A percentile compares a stretch with the other conserved stretches of the same genome.
phyloP scores from a whole-genome alignment of 768 basidiomycete genomes.

The Gyrodon lividus region DNA sequence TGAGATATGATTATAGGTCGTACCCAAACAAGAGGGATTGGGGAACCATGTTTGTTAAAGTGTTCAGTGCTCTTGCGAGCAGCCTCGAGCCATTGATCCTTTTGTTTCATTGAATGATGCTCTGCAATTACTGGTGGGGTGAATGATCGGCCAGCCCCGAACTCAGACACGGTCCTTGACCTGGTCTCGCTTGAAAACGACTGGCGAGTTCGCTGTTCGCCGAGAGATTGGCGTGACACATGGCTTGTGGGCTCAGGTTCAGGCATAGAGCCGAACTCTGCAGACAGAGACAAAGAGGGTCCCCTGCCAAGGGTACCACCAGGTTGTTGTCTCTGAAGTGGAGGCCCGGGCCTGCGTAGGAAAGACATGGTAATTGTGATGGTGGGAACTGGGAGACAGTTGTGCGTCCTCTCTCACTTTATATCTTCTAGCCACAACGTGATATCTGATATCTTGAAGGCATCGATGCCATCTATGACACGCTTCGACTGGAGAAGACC shows the following conservation, averaged over 20 bases:
- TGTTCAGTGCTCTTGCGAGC: slow-evolving; percentile 31
- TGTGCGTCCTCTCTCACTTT: slow-evolving; percentile 5
- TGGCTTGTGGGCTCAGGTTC: background rate
- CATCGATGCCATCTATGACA: background rate
- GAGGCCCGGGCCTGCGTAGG: slow-evolving; percentile 10
- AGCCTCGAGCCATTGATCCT: slow-evolving; percentile 28
- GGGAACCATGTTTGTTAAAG: slow-evolving; percentile 28
- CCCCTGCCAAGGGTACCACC: background rate
- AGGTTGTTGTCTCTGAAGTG: slow-evolving; percentile 3
- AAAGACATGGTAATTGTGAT: slow-evolving; percentile 18
- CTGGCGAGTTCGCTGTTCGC: background rate
- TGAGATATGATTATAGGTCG: background rate
- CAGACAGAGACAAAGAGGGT: slow-evolving; percentile 14
- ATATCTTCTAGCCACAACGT: slow-evolving; percentile 11
- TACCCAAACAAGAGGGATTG: slow-evolving; percentile 34
- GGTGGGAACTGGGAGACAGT: background rate
- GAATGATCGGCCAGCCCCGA: slow-evolving; percentile 11
- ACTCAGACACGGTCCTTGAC: slow-evolving; percentile 18
- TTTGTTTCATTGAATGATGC: slow-evolving; percentile 17
- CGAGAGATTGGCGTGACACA: background rate
- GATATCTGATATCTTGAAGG: background rate
- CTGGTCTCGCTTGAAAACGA: slow-evolving; percentile 7
- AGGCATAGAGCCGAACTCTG: slow-evolving; percentile 2
- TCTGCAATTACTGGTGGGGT: slow-evolving; percentile 13
- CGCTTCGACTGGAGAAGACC: background rate